A percentile compares a stretch with the other conserved stretches of the same genome.
Conservation (phyloP, 148 eudicot genomes). For the Silene uniflora region DNA sequence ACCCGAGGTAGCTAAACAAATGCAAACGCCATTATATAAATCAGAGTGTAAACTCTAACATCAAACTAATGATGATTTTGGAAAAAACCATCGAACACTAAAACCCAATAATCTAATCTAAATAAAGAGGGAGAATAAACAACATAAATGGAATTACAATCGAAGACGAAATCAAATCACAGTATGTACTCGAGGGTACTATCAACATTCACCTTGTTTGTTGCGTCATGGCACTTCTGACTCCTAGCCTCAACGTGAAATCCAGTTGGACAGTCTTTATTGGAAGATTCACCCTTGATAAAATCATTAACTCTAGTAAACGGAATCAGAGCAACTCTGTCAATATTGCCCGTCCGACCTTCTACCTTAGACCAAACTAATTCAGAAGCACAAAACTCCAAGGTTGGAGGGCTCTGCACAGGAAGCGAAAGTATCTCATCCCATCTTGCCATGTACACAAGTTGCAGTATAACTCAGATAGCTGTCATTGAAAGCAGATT, state of each 20-base stretch:
- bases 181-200: slow-evolving; percentile 87
- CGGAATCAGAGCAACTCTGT: slow-evolving; percentile 82
- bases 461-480: neutral
- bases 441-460: slow-evolving; percentile 80
- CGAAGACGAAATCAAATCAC: too few species aligned
- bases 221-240: slow-evolving; percentile 40
- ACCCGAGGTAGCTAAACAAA: too few species aligned
- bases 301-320: slow-evolving; percentile 89
- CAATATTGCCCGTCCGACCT: slow-evolving; percentile 79
- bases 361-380: slow-evolving; percentile 87
- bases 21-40: too few species aligned
- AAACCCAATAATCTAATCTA: too few species aligned
- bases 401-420: slow-evolving; percentile 83
- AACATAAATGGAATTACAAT: too few species aligned
- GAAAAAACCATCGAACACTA: too few species aligned
- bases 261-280: slow-evolving; percentile 80
- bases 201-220: slow-evolving; percentile 86
- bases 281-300: slow-evolving; percentile 81
- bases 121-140: too few species aligned
- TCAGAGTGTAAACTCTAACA: too few species aligned
- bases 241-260: slow-evolving; percentile 97
- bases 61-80: too few species aligned
- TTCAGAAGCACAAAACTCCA: slow-evolving; percentile 73
- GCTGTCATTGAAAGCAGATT: neutral
- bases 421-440: slow-evolving; percentile 90